phyloP scores from a whole-genome alignment of 495 filamentous ascomycete genomes.

The Evernia prunastri region DNA sequence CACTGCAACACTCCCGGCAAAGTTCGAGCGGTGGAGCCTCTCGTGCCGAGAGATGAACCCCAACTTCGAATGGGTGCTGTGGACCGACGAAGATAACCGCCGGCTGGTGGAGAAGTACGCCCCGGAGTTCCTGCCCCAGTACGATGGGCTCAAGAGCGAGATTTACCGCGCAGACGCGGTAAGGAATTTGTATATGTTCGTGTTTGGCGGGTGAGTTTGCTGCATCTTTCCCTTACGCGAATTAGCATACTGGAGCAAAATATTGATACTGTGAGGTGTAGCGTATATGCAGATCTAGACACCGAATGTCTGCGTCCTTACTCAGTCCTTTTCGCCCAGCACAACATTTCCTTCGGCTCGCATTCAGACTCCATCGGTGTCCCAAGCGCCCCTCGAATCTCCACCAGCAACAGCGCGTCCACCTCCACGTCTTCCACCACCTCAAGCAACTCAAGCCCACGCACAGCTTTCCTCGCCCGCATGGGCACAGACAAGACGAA shows the following conservation, averaged over 20 bases:
- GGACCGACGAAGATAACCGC: neutral
- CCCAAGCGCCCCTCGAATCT: neutral
- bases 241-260: neutral
- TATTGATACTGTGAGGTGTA: neutral
- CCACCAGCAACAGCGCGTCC: neutral
- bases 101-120: neutral
- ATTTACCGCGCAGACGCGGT: neutral
- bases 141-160: neutral
- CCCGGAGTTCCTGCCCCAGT: neutral
- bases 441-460: neutral
- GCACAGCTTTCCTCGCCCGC: neutral
- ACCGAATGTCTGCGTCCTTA: constrained; percentile 1
- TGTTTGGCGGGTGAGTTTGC: neutral
- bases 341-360: neutral
- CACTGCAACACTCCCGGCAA: neutral
- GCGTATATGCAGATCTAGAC: neutral
- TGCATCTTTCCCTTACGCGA: neutral
- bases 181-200: neutral
- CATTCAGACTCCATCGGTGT: neutral
- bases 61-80: neutral
- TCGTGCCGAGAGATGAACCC: neutral
- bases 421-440: neutral
- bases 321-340: neutral
- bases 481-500: neutral
- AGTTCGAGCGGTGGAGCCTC: neutral